Conservation (phyloP, 129 eudicot genomes). For the Flaveria linearis region DNA sequence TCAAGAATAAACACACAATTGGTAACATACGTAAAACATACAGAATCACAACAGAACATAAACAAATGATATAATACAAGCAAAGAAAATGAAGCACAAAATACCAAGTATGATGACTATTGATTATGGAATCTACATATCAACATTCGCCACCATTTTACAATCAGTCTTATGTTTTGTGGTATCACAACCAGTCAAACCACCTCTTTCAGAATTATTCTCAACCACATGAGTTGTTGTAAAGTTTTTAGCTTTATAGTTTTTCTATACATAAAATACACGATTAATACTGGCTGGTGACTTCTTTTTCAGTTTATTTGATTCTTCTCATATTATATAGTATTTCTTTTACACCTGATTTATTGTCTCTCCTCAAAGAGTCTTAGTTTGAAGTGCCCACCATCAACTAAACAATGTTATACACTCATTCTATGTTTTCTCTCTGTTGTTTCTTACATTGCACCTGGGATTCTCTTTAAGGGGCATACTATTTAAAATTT, state of each 20-base stretch:
- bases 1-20: background rate
- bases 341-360: background rate
- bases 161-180: background rate
- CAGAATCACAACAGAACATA: background rate
- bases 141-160: background rate
- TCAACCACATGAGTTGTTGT: background rate
- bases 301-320: background rate
- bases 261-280: background rate
- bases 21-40: background rate
- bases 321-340: background rate
- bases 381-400: background rate
- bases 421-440: background rate
- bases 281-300: background rate
- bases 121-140: background rate
- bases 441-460: background rate
- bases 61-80: background rate
- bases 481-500: background rate
- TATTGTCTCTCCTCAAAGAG: background rate
- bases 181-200: background rate
- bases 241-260: background rate
- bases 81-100: background rate
- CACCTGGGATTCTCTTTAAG: background rate
- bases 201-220: background rate
- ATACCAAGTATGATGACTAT: background rate
- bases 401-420: background rate